Base-by-base conservation (phyloP, 2,329 filamentous ascomycete genomes). In the Lasiodiplodia citricola region DNA sequence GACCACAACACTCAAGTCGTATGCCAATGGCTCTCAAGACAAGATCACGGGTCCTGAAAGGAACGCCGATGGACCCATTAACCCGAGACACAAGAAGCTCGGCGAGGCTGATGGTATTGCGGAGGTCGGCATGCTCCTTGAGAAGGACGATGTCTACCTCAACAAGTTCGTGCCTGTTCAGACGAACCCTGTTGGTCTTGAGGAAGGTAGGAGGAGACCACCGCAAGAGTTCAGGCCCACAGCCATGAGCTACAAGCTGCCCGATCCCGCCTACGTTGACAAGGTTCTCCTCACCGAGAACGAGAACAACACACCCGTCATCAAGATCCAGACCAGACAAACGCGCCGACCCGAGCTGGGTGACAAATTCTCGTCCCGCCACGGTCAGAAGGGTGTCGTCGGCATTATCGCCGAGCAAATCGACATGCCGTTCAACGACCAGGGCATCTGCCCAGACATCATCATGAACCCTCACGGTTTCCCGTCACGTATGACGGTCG, bases 391-490 rank as follows among this genome's bases (percentile, higher is more conserved):
- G 80, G 96, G 96, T 83, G 96, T 98, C 23, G 94, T 97, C 1
- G 96, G 96, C 68, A 95, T 98, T 74, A 97, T 99, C 69, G 94
- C 95, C 21, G 92, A 97, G 71, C 95, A 98, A 81, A 94, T 96
- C 77, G 96, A 99, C 78, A 92, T 99, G 89, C 96, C 96, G 0
- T 99, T 99, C 83, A 92, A 92, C 44, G 96, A 99, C 80, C 85
- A 87, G 65, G 96, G 96, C 2, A 88, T 99, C 73, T 91, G 90
- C n/a, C 96, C 96, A 0, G 96, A 99, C 80, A 97, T 99, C 73
- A 99, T 99, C 88, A 99, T 99, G 96, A 99, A 99, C 84, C 96
- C 96, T 0, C 96, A 99, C 83, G 96, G 96, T 90, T 99, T 99
- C 86, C 96, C 96, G 1, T 98, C 95, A 38, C 96, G 96, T 80